Conservation (phyloP, 164 flowering plant genomes). For the Houttuynia cordata region DNA sequence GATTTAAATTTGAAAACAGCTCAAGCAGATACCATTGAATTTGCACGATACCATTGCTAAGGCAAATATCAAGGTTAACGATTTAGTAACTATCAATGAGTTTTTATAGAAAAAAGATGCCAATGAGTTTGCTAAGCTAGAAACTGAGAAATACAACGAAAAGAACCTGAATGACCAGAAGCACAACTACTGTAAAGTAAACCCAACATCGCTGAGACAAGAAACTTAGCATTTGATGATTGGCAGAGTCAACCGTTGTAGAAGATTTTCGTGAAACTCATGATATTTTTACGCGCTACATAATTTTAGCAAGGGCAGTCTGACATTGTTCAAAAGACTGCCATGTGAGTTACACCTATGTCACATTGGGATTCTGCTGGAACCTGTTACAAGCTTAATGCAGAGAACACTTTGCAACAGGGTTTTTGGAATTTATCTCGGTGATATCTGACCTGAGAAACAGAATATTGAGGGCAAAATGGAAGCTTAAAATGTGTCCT, state of each 20-base stretch:
- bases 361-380: constrained; percentile 77
- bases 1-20: constrained; percentile 65
- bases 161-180: constrained; percentile 30
- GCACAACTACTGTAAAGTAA: constrained; percentile 28
- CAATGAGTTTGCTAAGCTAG: constrained; percentile 61
- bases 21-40: too few relatives aligned
- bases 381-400: constrained; percentile 65
- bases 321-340: constrained; percentile 74
- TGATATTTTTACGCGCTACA: constrained; percentile 26
- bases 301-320: constrained; percentile 49
- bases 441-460: constrained; percentile 51
- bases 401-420: constrained; percentile 83
- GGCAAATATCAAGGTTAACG: constrained; percentile 75
- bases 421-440: constrained; percentile 54
- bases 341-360: constrained; percentile 72
- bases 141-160: constrained; percentile 34
- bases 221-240: constrained; percentile 16
- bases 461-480: constrained; percentile 43
- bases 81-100: constrained; percentile 61
- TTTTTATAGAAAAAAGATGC: too few relatives aligned
- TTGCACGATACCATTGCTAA: constrained; percentile 60
- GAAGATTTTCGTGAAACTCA: constrained; percentile 39
- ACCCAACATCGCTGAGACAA: constrained; percentile 25
- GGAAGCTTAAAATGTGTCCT: constrained; percentile 68
- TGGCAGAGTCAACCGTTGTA: too few relatives aligned